Conservation (phyloP, 1,139 yeast species). For the Arxiozyma heterogenica region DNA sequence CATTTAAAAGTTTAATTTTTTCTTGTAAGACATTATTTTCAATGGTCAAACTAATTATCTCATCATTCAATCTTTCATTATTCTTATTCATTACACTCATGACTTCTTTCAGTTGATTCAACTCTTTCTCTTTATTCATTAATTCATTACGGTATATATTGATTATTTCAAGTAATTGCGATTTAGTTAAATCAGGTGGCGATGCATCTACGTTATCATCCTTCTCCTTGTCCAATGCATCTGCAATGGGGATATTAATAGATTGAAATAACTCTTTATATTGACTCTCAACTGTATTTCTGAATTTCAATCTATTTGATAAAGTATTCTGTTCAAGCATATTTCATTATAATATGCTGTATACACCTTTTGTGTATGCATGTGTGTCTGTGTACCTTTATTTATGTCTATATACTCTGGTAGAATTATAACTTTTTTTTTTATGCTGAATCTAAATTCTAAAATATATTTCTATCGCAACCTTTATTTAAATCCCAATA, state of each 20-base stretch:
- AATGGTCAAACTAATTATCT: conserved; percentile 56
- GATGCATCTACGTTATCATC: background rate
- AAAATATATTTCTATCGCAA: no score
- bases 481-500: no score
- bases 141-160: background rate
- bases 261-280: conserved; percentile 15
- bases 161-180: background rate
- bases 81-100: conserved; percentile 45
- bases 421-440: no score
- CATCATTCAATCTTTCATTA: conserved; percentile 60
- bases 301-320: background rate
- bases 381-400: no score
- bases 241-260: background rate
- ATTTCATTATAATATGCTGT: background rate
- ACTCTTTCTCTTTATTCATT: conserved; percentile 6
- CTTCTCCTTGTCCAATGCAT: conserved; percentile 4
- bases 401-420: no score
- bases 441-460: no score
- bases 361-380: no score
- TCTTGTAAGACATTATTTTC: conserved; percentile 56
- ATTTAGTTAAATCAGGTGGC: background rate
- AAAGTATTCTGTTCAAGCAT: background rate
- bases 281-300: conserved; percentile 18
- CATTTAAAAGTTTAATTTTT: conserved; percentile 33
- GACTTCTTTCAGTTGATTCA: conserved; percentile 32